phyloP scores from a whole-genome alignment of 2,329 filamentous ascomycete species.

The Diaporthe caulivora region DNA sequence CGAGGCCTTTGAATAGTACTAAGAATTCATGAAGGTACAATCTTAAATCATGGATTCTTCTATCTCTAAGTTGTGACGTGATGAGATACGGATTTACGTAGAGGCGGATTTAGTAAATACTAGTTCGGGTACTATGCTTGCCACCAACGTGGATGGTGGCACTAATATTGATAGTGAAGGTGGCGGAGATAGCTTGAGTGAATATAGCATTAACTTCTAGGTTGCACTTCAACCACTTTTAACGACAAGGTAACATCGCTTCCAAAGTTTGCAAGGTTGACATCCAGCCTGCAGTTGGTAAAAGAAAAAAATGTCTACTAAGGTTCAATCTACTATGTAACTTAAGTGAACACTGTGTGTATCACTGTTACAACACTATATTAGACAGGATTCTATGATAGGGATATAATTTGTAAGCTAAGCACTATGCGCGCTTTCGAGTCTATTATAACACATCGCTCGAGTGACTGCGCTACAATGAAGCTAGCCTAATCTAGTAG shows the following conservation, averaged over 20 bases:
- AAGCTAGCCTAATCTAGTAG: not conserved
- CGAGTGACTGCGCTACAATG: not conserved
- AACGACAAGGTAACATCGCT: not conserved
- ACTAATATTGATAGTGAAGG: not conserved
- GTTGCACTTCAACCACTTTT: not conserved
- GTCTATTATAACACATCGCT: not conserved
- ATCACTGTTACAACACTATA: not conserved
- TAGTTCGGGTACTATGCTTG: not conserved
- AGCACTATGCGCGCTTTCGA: not conserved
- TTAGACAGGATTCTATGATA: not conserved
- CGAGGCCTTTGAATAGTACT: not conserved
- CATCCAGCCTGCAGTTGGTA: too few relatives aligned
- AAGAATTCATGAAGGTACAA: not conserved
- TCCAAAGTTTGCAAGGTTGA: too few relatives aligned
- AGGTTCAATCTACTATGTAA: too few relatives aligned
- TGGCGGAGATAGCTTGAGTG: not conserved
- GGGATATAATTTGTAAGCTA: not conserved
- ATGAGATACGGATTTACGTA: not conserved
- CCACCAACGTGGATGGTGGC: not conserved
- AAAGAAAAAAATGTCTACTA: too few relatives aligned
- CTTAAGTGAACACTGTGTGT: not conserved
- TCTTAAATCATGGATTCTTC: not conserved
- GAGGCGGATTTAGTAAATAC: not conserved
- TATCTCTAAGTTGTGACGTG: not conserved
- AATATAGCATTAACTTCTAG: constrained; percentile 5